phyloP scores from a whole-genome alignment of 2,329 filamentous ascomycete species.

The Ilyonectria robusta region DNA sequence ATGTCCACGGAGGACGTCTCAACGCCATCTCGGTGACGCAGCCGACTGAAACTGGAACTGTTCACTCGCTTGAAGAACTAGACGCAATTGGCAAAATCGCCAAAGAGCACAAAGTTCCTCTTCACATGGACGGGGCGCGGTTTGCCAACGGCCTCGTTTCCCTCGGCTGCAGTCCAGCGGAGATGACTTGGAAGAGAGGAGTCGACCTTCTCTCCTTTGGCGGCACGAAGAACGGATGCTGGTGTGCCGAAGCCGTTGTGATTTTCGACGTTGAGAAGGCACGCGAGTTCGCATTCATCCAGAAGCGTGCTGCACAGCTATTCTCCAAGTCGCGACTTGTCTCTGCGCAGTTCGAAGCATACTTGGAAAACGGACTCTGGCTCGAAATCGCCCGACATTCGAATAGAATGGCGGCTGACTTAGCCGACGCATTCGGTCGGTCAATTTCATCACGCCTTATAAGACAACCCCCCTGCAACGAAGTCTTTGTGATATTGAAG shows the following conservation, averaged over 20 bases:
- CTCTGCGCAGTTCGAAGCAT: constrained; percentile 12
- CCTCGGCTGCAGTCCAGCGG: constrained; percentile 13
- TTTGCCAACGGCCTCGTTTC: constrained; percentile 17
- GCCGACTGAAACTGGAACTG: constrained; percentile 11
- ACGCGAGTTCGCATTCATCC: constrained; percentile 5
- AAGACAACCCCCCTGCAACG: constrained; percentile 6
- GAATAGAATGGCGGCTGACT: constrained; percentile 10
- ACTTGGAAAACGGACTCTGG: constrained; percentile 5
- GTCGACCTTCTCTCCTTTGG: constrained; percentile 19
- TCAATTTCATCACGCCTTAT: constrained; percentile 3
- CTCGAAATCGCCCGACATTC: constrained; percentile 1
- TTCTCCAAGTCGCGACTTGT: constrained; percentile 18
- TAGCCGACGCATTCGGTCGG: constrained; percentile 1
- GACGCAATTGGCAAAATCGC: constrained; percentile 8
- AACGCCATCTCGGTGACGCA: constrained; percentile 15
- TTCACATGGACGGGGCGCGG: constrained; percentile 19
- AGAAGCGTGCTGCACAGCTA: constrained; percentile 14
- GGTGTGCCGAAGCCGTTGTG: constrained; percentile 16
- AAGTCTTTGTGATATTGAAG: constrained; percentile 13
- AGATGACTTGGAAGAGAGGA: constrained; percentile 18
- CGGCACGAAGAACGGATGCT: constrained; percentile 17
- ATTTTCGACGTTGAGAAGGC: constrained; percentile 3
- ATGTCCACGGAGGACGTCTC: constrained; percentile 9
- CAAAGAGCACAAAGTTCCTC: constrained; percentile 5
- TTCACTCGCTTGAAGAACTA: constrained; percentile 11